Evolutionary conservation across 2,329 filamentous ascomycete species (phyloP).

Genomic region (Claviceps digitariae): DNA sequence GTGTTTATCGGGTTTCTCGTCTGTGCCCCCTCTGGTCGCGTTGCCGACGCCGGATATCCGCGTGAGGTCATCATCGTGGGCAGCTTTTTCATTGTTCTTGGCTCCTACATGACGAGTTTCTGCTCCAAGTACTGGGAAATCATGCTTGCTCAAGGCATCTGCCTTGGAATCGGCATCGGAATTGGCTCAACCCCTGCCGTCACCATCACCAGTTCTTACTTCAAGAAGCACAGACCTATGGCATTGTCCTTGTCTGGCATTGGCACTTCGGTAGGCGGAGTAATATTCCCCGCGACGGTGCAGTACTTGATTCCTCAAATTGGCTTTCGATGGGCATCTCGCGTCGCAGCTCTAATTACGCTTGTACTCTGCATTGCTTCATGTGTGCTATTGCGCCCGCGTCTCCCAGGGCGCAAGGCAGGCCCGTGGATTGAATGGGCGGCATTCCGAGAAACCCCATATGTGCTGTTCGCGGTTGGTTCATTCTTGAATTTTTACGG

Average conservation of each 20-base stretch:
- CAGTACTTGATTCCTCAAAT: constrained; percentile 41
- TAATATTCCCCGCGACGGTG: constrained; percentile 43
- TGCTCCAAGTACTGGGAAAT: constrained; percentile 37
- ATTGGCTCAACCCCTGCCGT: constrained; percentile 45
- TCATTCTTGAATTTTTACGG: constrained; percentile 31
- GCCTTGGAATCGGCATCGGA: constrained; percentile 38
- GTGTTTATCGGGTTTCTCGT: constrained; percentile 35
- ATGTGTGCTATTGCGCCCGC: constrained; percentile 27
- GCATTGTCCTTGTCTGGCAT: constrained; percentile 47
- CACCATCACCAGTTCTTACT: constrained; percentile 49
- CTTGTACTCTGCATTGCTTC: constrained; percentile 29
- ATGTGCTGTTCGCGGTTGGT: constrained; percentile 36
- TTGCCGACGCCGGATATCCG: constrained; percentile 37
- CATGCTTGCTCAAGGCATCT: constrained; percentile 39
- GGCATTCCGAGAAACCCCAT: constrained; percentile 43
- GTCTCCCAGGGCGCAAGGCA: constrained; percentile 32
- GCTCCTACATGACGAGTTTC: constrained; percentile 34
- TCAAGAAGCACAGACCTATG: constrained; percentile 39
- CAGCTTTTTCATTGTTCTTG: constrained; percentile 27
- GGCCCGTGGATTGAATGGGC: constrained; percentile 41
- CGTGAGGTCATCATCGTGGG: constrained; percentile 27
- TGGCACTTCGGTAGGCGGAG: constrained; percentile 42
- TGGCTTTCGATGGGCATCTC: constrained; percentile 50
- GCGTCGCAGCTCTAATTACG: constrained; percentile 51
- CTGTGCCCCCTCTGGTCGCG: constrained; percentile 33